These are phyloP conservation scores for Backusella circina DNA, from an alignment of 192 early-diverging fungal genomes.

Conservation along the genomic window DNA sequence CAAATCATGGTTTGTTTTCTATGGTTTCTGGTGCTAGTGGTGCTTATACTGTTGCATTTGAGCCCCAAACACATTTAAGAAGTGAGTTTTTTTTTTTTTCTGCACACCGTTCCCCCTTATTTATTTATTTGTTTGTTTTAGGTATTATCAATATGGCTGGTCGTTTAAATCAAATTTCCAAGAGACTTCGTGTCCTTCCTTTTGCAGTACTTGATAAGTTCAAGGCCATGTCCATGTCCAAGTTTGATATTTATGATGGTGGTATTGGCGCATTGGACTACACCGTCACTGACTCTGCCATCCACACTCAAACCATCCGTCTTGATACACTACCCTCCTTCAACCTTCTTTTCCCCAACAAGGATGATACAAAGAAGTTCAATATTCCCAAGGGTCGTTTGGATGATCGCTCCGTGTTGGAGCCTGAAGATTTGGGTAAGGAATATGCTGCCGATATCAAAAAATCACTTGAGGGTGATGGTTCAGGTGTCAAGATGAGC, in stretches of 20 bases:
- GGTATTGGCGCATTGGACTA: constrained; percentile 27
- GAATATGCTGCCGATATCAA: constrained; percentile 20
- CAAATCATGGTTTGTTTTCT: constrained; percentile 37
- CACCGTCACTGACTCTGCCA: neutral
- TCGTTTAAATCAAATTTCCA: constrained; percentile 23
- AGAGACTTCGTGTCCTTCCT: constrained; percentile 26
- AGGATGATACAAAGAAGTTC: neutral
- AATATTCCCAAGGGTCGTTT: neutral
- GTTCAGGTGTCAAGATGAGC: neutral
- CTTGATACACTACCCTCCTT: constrained; percentile 26
- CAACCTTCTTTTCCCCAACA: constrained; percentile 18
- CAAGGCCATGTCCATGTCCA: constrained; percentile 24
- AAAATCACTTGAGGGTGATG: constrained; percentile 6
- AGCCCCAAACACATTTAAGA: constrained; percentile 35
- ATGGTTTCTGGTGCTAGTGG: constrained; percentile 34
- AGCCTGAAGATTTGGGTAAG: constrained; percentile 17
- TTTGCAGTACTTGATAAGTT: constrained; percentile 35
- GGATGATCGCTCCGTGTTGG: neutral
- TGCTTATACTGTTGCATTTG: constrained; percentile 33
- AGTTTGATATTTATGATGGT: constrained; percentile 25
- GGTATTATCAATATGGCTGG: constrained; percentile 31
- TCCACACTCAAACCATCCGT: constrained; percentile 35
- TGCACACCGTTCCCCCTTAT: neutral
- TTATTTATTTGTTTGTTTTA: neutral
- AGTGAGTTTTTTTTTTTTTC: constrained; percentile 6